Conservation (phyloP, 2,329 filamentous ascomycete genomes). For the Colletotrichum lindemuthianum region DNA sequence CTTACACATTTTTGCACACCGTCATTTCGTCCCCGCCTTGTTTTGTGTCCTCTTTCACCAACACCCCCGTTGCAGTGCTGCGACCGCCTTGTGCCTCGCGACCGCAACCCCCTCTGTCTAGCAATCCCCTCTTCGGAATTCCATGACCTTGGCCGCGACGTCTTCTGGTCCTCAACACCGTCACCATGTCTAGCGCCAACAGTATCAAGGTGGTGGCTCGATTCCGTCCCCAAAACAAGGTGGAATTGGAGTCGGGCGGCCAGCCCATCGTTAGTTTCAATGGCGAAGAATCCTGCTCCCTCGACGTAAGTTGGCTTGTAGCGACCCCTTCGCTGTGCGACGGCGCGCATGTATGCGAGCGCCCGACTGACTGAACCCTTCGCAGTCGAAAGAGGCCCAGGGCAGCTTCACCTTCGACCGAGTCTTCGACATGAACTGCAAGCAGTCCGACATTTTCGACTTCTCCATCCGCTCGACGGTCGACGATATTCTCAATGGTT, state of each 20-base stretch:
- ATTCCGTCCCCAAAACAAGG: slow-evolving; percentile 95
- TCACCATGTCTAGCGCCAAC: slow-evolving; percentile 67
- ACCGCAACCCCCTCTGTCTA: slow-evolving; percentile 10
- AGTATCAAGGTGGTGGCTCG: slow-evolving; percentile 93
- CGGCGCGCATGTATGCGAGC: slow-evolving; percentile 7
- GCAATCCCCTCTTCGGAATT: slow-evolving; percentile 11
- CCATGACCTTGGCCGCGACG: slow-evolving; percentile 33
- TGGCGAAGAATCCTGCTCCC: slow-evolving; percentile 85
- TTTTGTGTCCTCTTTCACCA: slow-evolving; percentile 35
- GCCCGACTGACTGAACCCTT: slow-evolving; percentile 12
- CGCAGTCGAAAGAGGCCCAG: slow-evolving; percentile 81
- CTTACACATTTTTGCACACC: slow-evolving; percentile 32
- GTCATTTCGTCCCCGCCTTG: slow-evolving; percentile 34
- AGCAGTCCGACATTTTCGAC: slow-evolving; percentile 94
- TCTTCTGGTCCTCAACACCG: slow-evolving; percentile 37
- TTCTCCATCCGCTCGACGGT: slow-evolving; percentile 97
- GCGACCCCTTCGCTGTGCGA: neutral
- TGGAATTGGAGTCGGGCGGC: slow-evolving; percentile 90
- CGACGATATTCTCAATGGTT: slow-evolving; percentile 97
- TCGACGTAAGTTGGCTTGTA: slow-evolving; percentile 72
- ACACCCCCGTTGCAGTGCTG: slow-evolving; percentile 31
- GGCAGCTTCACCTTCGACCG: slow-evolving; percentile 96
- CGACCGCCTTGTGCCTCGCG: slow-evolving; percentile 35
- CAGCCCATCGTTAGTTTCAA: slow-evolving; percentile 92
- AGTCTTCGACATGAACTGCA: slow-evolving; percentile 93